Base-by-base conservation (phyloP, 176 grass and related monocot genomes). In the Avena sativa region DNA sequence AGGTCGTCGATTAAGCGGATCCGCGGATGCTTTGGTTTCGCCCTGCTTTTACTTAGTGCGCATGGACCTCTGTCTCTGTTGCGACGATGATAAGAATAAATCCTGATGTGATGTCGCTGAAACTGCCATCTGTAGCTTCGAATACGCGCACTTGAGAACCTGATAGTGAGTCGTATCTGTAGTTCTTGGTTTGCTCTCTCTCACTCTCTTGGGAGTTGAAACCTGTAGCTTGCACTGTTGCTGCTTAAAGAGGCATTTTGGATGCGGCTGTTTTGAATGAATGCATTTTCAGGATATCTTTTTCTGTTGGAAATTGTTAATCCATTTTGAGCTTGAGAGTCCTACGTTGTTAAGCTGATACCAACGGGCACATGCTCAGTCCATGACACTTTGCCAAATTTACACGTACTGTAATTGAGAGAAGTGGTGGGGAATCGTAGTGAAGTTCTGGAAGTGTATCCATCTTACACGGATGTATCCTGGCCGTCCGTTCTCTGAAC, bases 1-100 rank as follows among this genome's bases (percentile, higher is more conserved):
- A 98, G 81, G 78, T 92, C 19, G 76, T 71, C 9, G 87, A 94
- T 65, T 89, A 47, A 66, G 88, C 44, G 34, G 36, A 84, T 58
- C 3, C 1, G 25, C 1, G 9, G 60, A 77, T 61, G 25, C 21
- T 26, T 25, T 19, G 9, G 21, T 81, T 40, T 46, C 70, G 16
- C 78, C 71, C 30, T 63, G 40, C 48, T 86, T 63, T 86, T 90
- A 82, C 62, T 83, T 78, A 21, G 30, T 76, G 19, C 49, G 9
- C 67, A 89, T 81, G 70, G 30, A 66, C 14, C 28, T 71, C 30
- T 48, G 57, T 44, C 74, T 72, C 79, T 5, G 14, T 16, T 34
- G 34, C 58, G 49, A 49, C 65, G 77, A 73, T 83, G 86, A 83
- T 76, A 38, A 49, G 79, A 83, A 83, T 87, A 90, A 87, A 67